Percentiles rank a stretch among this genome's conserved stretches.
These are phyloP conservation scores for Malania oleifera DNA, from an alignment of 164 flowering plant genomes.

Conservation along the genomic window DNA sequence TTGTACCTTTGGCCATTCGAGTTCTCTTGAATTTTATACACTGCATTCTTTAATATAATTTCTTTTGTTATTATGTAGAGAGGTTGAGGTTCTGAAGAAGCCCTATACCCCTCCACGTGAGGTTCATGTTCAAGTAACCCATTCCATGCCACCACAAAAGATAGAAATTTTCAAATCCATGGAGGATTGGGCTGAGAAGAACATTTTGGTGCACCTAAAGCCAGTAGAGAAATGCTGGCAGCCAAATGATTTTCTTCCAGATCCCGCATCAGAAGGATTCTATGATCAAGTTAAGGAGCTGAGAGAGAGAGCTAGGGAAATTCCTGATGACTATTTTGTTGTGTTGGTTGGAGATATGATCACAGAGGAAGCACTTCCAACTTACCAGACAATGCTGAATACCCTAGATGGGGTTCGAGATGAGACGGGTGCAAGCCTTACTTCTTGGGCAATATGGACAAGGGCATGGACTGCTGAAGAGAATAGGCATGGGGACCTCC, in stretches of 20 bases:
- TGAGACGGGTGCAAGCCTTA: conserved; percentile 45
- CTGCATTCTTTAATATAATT: too few relatives aligned
- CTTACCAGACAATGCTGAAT: conserved; percentile 54
- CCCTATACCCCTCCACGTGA: conserved; percentile 19
- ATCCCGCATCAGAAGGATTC: conserved; percentile 39
- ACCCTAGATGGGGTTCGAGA: conserved; percentile 45
- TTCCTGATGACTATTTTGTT: conserved; percentile 42
- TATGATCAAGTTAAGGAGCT: conserved; percentile 40
- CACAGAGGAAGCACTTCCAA: conserved; percentile 59
- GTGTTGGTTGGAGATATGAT: conserved; percentile 47
- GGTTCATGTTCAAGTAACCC: conserved; percentile 22
- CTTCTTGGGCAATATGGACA: conserved; percentile 52
- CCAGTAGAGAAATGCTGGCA: conserved; percentile 58
- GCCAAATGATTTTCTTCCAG: conserved; percentile 47
- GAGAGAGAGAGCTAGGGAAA: conserved; percentile 30
- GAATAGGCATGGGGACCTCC: conserved; percentile 44
- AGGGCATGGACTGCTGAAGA: conserved; percentile 63
- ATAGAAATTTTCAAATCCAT: conserved; percentile 26
- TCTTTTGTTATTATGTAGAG: conserved; percentile 10
- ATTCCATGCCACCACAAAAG: conserved; percentile 32
- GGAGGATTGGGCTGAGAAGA: conserved; percentile 36
- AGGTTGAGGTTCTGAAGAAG: conserved; percentile 17
- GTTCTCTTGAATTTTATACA: too few relatives aligned
- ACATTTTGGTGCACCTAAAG: conserved; percentile 34
- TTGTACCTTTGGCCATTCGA: too few relatives aligned